phyloP scores from a whole-genome alignment of 495 filamentous ascomycete species.

The Wilcoxina mikolae region DNA sequence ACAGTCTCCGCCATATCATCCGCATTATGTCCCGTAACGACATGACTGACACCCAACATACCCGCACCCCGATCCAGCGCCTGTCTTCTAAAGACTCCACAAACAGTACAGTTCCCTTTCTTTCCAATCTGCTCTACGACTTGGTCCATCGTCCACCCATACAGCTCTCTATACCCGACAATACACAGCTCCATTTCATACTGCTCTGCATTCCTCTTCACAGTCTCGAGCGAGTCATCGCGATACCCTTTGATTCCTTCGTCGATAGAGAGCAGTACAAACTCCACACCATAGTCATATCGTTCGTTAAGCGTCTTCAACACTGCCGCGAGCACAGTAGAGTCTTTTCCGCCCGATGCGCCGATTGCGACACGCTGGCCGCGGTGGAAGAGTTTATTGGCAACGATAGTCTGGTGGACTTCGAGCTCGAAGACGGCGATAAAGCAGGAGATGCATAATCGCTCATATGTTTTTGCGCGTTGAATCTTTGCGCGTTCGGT shows the following conservation, averaged over 20 bases:
- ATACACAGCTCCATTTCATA: slow-evolving; percentile 84
- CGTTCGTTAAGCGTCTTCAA: slow-evolving; percentile 89
- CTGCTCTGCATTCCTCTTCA: slow-evolving; percentile 81
- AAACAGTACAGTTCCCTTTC: slow-evolving; percentile 98
- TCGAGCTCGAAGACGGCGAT: slow-evolving; percentile 76
- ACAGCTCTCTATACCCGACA: slow-evolving; percentile 83
- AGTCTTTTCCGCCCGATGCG: slow-evolving; percentile 94
- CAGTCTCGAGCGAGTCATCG: slow-evolving; percentile 88
- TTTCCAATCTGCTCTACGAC: slow-evolving; percentile 91
- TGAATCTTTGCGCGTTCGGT: slow-evolving; percentile 69
- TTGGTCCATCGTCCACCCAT: slow-evolving; percentile 99
- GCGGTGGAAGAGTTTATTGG: slow-evolving; percentile 58
- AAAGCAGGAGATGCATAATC: slow-evolving; percentile 84
- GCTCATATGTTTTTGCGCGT: slow-evolving; percentile 81
- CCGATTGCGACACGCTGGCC: slow-evolving; percentile 89
- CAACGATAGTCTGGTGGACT: slow-evolving; percentile 79
- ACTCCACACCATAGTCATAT: slow-evolving; percentile 69
- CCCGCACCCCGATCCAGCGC: slow-evolving; percentile 86
- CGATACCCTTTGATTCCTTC: slow-evolving; percentile 95
- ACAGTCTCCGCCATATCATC: slow-evolving; percentile 98
- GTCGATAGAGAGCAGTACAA: slow-evolving; percentile 81
- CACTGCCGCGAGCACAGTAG: slow-evolving; percentile 85
- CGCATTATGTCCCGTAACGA: slow-evolving; percentile 95
- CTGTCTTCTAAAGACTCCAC: slow-evolving; percentile 88
- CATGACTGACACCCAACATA: slow-evolving; percentile 74